Evolutionary conservation across 192 early-diverging fungal species (phyloP).

Genomic region (Dimargaris cristalligena): DNA sequence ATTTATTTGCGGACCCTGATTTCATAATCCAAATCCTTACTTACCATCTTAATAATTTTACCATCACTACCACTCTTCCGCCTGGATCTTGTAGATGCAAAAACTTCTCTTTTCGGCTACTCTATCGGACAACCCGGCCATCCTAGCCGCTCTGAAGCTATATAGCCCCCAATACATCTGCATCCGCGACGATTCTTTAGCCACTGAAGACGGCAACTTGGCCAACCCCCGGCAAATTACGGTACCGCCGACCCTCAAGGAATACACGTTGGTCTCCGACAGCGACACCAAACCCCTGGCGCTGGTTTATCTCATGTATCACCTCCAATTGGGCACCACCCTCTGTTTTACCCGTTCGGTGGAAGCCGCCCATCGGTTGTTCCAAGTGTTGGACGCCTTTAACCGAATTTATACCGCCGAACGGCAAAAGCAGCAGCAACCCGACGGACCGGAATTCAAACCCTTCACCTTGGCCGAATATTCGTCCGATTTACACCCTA

Average conservation of each 20-base stretch:
- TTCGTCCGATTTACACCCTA: slow-evolving; percentile 50
- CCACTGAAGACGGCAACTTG: no score
- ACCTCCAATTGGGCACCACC: slow-evolving; percentile 35
- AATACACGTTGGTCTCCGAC: slow-evolving; percentile 51
- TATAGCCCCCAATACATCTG: slow-evolving; percentile 70
- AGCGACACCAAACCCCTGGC: slow-evolving; percentile 65
- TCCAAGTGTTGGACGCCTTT: slow-evolving; percentile 47
- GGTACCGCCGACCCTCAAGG: slow-evolving; percentile 40
- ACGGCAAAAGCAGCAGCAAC: not conserved
- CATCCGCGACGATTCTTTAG: no score
- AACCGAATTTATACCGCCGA: slow-evolving; percentile 17
- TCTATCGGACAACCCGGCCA: slow-evolving; percentile 80
- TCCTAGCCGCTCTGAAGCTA: slow-evolving; percentile 71
- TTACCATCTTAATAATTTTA: no score
- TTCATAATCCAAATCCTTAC: no score
- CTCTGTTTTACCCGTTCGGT: slow-evolving; percentile 84
- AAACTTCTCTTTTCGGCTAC: slow-evolving; percentile 95
- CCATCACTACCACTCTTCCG: no score
- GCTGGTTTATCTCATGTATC: slow-evolving; percentile 64
- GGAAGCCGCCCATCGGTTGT: slow-evolving; percentile 74
- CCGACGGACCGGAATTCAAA: no score
- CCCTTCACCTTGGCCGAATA: slow-evolving; percentile 36
- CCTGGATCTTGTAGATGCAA: no score
- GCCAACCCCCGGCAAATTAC: slow-evolving; percentile 11
- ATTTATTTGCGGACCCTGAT: no score